phyloP scores from a whole-genome alignment of 1,284 basidiomycete genomes.

The Tilletiopsis washingtonensis region DNA sequence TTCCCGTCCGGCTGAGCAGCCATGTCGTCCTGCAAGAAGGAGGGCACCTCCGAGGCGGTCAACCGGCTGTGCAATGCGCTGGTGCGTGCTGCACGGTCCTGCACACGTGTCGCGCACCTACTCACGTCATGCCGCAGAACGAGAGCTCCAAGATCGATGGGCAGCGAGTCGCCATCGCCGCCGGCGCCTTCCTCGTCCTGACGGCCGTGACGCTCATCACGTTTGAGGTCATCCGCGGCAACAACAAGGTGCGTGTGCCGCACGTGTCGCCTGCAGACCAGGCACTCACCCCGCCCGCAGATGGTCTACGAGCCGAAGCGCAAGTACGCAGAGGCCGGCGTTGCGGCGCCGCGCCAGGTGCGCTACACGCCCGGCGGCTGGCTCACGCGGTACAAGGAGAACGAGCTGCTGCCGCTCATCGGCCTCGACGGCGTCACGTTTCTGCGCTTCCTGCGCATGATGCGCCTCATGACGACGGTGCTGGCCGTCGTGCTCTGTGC shows the following conservation, averaged over 20 bases:
- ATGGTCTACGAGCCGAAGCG: conserved; percentile 71
- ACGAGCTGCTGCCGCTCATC: conserved; percentile 77
- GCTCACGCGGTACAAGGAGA: conserved; percentile 76
- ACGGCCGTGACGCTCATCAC: conserved; percentile 26
- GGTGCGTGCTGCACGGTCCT: too few species aligned
- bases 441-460: conserved; percentile 81
- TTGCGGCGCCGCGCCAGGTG: conserved; percentile 52
- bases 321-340: conserved; percentile 76
- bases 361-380: conserved; percentile 47
- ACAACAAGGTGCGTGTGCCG: conserved; percentile 20
- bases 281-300: conserved; percentile 45
- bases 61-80: too few species aligned
- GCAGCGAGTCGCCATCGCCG: conserved; percentile 16
- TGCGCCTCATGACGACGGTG: conserved; percentile 52
- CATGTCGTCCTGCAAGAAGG: too few species aligned
- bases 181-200: conserved; percentile 24
- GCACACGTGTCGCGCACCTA: too few species aligned
- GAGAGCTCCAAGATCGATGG: neutral
- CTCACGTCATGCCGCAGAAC: too few species aligned
- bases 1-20: too few species aligned
- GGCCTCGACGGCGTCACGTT: conserved; percentile 85
- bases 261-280: neutral
- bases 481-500: conserved; percentile 56
- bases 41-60: too few species aligned
- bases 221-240: conserved; percentile 38